Percentiles rank a stretch among this genome's conserved stretches.
Evolutionary conservation across 2,329 filamentous ascomycete genomes (phyloP).

Genomic region (Hypoxylon sp.): DNA sequence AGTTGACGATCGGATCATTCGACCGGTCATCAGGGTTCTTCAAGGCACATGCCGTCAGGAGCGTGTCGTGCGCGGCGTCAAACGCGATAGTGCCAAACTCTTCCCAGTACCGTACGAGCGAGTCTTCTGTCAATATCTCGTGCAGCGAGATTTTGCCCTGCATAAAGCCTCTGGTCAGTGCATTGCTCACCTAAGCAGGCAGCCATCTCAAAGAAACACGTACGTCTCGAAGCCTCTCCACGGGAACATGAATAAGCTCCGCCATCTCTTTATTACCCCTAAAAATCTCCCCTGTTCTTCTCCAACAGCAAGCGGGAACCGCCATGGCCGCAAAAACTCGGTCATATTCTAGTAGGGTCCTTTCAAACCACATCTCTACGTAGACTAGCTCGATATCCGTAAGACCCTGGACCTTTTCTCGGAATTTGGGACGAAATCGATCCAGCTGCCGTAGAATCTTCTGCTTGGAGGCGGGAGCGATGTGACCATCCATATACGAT

Average conservation of each 20-base stretch:
- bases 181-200: no score
- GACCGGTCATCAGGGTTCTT: slow-evolving; percentile 80
- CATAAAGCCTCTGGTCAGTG: slow-evolving; percentile 10
- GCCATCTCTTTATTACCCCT: slow-evolving; percentile 99
- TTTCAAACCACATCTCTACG: slow-evolving; percentile 99
- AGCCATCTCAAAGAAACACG: no score
- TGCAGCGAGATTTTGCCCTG: slow-evolving; percentile 95
- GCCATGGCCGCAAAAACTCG: slow-evolving; percentile 99
- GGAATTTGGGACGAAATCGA: slow-evolving; percentile 92
- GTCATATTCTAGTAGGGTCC: slow-evolving; percentile 96
- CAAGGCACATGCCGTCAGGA: slow-evolving; percentile 90
- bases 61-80: slow-evolving; percentile 90
- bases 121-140: slow-evolving; percentile 94
- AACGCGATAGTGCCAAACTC: slow-evolving; percentile 99
- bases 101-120: slow-evolving; percentile 97
- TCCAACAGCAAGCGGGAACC: slow-evolving; percentile 96
- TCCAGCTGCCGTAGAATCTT: slow-evolving; percentile 93
- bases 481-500: slow-evolving; percentile 89
- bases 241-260: slow-evolving; percentile 90
- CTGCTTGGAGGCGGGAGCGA: slow-evolving; percentile 82
- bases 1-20: slow-evolving; percentile 79
- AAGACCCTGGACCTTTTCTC: slow-evolving; percentile 90
- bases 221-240: slow-evolving; percentile 90
- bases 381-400: slow-evolving; percentile 94
- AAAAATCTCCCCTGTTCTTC: slow-evolving; percentile 96